Conservation (phyloP, 768 basidiomycete species). For the Pleurotus platypus region DNA sequence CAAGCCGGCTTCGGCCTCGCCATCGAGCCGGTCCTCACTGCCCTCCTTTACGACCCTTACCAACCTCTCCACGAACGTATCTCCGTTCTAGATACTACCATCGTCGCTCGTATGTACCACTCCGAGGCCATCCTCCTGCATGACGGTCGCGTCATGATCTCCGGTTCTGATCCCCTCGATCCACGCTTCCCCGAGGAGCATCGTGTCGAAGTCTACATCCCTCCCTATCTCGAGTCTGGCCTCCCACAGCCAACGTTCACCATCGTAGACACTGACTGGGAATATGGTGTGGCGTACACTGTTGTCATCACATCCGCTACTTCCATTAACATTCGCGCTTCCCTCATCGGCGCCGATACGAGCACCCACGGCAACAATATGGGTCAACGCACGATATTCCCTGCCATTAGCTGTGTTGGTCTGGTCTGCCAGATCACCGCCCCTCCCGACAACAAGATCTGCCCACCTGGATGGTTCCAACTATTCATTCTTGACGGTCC, state of each 20-base stretch:
- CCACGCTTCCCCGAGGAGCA: constrained; percentile 4
- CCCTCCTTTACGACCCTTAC: constrained; percentile 68
- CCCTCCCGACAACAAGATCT: constrained; percentile 64
- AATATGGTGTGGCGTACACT: constrained; percentile 44
- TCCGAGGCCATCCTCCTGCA: constrained; percentile 73
- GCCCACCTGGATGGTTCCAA: constrained; percentile 77
- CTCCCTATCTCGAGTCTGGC: constrained; percentile 75
- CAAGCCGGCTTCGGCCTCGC: constrained; percentile 74
- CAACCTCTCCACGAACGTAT: constrained; percentile 57
- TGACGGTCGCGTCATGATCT: constrained; percentile 71
- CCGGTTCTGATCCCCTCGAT: constrained; percentile 35
- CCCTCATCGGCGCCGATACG: constrained; percentile 66
- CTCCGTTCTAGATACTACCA: constrained; percentile 64
- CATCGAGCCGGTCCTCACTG: constrained; percentile 56
- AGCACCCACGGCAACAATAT: constrained; percentile 78
- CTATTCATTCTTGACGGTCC: constrained; percentile 76
- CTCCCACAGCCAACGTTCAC: constrained; percentile 59
- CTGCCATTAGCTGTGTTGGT: constrained; percentile 65
- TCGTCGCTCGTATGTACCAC: constrained; percentile 74
- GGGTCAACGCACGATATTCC: constrained; percentile 71
- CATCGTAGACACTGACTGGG: constrained; percentile 60
- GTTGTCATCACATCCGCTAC: constrained; percentile 47
- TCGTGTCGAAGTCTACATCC: constrained; percentile 58
- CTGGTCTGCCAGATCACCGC: constrained; percentile 74
- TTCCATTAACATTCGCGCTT: constrained; percentile 48